Conservation (phyloP, 495 filamentous ascomycete genomes). For the Poronia punctata region DNA sequence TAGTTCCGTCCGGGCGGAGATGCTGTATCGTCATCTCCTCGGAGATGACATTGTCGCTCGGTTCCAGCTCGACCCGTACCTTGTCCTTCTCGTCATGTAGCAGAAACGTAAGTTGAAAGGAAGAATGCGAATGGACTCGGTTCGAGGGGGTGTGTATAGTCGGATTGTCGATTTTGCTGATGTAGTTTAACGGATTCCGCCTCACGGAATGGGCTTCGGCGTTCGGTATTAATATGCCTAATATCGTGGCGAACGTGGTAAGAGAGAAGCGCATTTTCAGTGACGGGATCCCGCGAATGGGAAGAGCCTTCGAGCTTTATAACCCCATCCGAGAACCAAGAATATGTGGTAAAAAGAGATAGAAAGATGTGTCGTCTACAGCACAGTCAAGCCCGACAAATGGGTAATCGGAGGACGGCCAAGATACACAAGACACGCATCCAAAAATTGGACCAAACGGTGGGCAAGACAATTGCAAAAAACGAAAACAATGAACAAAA, state of each 20-base stretch:
- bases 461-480: no score
- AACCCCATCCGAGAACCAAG: slow-evolving; percentile 20
- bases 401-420: no score
- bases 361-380: no score
- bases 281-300: slow-evolving; percentile 17
- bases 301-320: slow-evolving; percentile 17
- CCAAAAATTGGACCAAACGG: no score
- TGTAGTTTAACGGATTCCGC: slow-evolving; percentile 66
- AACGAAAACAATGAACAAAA: no score
- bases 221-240: slow-evolving; percentile 17
- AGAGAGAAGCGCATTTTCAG: slow-evolving; percentile 23
- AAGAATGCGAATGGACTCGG: slow-evolving; percentile 67
- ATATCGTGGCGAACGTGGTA: slow-evolving; percentile 16
- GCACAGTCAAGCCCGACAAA: no score
- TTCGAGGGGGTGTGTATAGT: slow-evolving; percentile 72
- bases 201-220: slow-evolving; percentile 61
- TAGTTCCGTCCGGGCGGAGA: slow-evolving; percentile 59
- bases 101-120: slow-evolving; percentile 77
- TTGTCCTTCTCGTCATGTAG: slow-evolving; percentile 60
- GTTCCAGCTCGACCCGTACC: slow-evolving; percentile 75
- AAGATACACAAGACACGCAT: no score
- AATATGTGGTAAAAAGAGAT: no score
- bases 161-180: slow-evolving; percentile 67
- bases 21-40: slow-evolving; percentile 69
- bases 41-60: slow-evolving; percentile 84